Percentiles rank a stretch among this genome's conserved stretches.
phyloP scores from a whole-genome alignment of 352 stramenopile species.

The Phytophthora europaea region DNA sequence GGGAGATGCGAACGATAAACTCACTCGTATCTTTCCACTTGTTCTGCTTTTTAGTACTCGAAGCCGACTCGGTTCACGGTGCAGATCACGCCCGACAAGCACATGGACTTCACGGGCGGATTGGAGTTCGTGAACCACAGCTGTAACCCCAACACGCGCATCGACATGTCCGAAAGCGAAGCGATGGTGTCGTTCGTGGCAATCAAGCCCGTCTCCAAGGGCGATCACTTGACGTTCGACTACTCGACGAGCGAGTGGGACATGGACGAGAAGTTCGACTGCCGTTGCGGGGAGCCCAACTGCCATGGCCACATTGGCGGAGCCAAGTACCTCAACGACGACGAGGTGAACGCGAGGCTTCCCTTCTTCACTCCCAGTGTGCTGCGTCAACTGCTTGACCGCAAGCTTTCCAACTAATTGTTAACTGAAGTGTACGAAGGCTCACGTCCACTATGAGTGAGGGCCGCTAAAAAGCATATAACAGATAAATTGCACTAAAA shows the following conservation, averaged over 20 bases:
- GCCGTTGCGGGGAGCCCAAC: constrained; percentile 70
- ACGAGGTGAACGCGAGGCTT: constrained; percentile 58
- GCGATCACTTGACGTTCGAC: constrained; percentile 88
- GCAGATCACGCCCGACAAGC: constrained; percentile 78
- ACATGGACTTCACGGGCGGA: constrained; percentile 86
- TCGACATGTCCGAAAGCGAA: constrained; percentile 82
- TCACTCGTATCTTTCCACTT: constrained; percentile 9
- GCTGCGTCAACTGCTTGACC: constrained; percentile 68
- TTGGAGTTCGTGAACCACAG: constrained; percentile 92
- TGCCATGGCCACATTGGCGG: constrained; percentile 81
- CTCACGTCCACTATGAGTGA: no score
- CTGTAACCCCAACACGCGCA: constrained; percentile 85
- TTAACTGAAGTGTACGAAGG: not conserved
- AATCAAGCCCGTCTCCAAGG: constrained; percentile 74
- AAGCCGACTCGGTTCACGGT: constrained; percentile 87
- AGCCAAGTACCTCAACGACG: constrained; percentile 83
- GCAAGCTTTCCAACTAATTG: constrained; percentile 59
- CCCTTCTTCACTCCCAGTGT: constrained; percentile 82
- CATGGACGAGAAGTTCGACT: constrained; percentile 93
- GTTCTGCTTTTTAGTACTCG: constrained; percentile 47
- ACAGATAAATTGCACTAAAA: constrained; percentile 24
- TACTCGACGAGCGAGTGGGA: constrained; percentile 93
- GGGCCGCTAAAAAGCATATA: not conserved
- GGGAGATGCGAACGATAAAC: not conserved
- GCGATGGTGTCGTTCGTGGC: constrained; percentile 82